Evolutionary conservation across 352 stramenopile species (phyloP).

Genomic region (Phytopythium oedochilum): DNA sequence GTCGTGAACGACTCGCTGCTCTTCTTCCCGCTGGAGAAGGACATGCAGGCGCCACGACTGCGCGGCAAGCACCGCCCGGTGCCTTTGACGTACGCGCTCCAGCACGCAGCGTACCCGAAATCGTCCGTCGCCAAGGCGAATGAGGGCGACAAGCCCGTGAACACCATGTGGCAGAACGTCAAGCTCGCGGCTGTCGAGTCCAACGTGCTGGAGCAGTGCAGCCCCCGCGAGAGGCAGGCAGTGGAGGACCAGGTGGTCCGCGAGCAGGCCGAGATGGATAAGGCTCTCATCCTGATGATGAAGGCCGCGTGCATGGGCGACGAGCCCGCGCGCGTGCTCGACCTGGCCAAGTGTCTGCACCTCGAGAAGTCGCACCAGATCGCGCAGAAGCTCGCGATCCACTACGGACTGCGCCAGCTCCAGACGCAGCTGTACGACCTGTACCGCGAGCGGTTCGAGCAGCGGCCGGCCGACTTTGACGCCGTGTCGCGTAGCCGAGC

Average conservation of each 20-base stretch:
- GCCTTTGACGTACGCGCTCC: conserved; percentile 55
- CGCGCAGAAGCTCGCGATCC: conserved; percentile 73
- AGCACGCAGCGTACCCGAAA: conserved; percentile 50
- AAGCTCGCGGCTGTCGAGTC: conserved; percentile 35
- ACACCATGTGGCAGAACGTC: conserved; percentile 71
- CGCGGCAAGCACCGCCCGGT: conserved; percentile 72
- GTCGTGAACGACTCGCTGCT: conserved; percentile 70
- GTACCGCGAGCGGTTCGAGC: conserved; percentile 60
- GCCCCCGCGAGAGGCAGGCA: conserved; percentile 4
- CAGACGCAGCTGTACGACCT: conserved; percentile 71
- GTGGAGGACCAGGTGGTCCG: conserved; percentile 36
- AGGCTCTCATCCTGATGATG: conserved; percentile 81
- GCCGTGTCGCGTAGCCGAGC: not conserved
- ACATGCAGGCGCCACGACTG: conserved; percentile 33
- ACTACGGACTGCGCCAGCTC: conserved; percentile 72
- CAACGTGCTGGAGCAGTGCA: conserved; percentile 4
- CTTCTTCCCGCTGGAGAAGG: conserved; percentile 66
- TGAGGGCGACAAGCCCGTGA: conserved; percentile 22
- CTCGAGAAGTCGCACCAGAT: conserved; percentile 84
- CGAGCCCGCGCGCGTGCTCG: conserved; percentile 57
- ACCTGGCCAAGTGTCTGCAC: conserved; percentile 77
- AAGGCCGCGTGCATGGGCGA: conserved; percentile 69
- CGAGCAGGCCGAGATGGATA: conserved; percentile 80
- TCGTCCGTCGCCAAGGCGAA: conserved; percentile 23
- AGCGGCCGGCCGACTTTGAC: conserved; percentile 8